Percentiles rank a stretch among this genome's conserved stretches.
phyloP scores from a whole-genome alignment of 768 basidiomycete species.

The Steccherinum ochraceum region DNA sequence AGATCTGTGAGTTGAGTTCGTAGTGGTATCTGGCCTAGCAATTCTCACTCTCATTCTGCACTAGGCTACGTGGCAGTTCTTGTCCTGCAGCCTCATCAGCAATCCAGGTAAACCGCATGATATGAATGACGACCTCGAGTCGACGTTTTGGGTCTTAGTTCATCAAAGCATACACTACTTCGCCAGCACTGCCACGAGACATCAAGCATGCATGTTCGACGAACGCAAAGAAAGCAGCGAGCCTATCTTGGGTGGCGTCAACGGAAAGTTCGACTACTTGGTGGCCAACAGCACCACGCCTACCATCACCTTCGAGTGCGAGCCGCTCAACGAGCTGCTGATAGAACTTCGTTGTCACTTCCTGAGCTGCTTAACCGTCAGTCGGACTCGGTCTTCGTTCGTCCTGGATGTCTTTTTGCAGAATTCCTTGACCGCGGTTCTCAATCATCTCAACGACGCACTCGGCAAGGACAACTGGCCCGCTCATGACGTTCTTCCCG shows the following conservation, averaged over 20 bases:
- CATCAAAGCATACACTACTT: constrained; percentile 3
- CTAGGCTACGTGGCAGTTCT: constrained; percentile 12
- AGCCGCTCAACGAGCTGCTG: neutral
- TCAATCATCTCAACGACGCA: neutral
- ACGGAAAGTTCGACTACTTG: neutral
- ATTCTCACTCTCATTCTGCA: neutral
- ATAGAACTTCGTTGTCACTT: neutral
- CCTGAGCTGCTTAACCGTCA: too few relatives aligned
- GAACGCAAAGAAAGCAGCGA: neutral
- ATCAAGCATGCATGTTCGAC: neutral
- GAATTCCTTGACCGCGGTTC: too few relatives aligned
- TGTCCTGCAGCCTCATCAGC: constrained; percentile 4
- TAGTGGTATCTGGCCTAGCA: neutral
- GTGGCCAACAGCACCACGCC: neutral
- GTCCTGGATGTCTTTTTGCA: too few relatives aligned
- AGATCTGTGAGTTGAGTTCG: neutral
- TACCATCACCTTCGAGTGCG: neutral
- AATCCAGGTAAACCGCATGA: constrained; percentile 3
- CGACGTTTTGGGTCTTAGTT: constrained; percentile 7
- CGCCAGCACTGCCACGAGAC: neutral
- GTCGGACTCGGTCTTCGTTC: too few relatives aligned
- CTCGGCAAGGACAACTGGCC: neutral
- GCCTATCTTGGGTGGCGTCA: neutral
- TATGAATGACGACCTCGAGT: constrained; percentile 11
- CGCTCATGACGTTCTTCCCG: neutral